Conservation (phyloP, 805 yeast genomes). For the Brettanomyces nanus region DNA sequence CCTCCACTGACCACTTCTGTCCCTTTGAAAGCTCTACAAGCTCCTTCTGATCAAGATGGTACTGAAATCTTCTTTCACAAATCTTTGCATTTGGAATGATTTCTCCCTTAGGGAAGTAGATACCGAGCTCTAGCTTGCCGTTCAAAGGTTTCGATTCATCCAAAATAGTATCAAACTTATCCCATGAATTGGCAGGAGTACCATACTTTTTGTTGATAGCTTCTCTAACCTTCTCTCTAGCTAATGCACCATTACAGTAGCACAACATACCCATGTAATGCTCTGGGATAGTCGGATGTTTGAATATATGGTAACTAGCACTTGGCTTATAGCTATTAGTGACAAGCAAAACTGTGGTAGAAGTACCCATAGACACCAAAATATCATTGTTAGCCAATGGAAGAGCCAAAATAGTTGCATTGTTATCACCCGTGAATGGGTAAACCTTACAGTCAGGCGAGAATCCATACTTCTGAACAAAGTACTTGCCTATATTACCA, state of each 20-base stretch:
- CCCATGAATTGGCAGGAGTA: constrained; percentile 41
- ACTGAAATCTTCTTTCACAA: constrained; percentile 46
- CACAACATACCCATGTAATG: constrained; percentile 94
- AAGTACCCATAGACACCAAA: constrained; percentile 78
- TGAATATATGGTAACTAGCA: constrained; percentile 75
- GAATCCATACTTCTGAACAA: constrained; percentile 58
- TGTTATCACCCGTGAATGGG: constrained; percentile 85
- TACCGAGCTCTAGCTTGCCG: constrained; percentile 47
- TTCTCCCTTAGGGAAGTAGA: constrained; percentile 85
- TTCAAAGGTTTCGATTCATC: constrained; percentile 26
- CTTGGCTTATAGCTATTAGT: constrained; percentile 75
- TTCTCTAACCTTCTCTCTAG: constrained; percentile 72
- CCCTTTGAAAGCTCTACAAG: constrained; percentile 25
- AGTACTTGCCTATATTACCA: constrained; percentile 53
- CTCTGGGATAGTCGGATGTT: constrained; percentile 71
- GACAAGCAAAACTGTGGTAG: constrained; percentile 80
- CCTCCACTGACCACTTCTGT: constrained; percentile 39
- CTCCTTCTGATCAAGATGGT: constrained; percentile 25
- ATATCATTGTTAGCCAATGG: constrained; percentile 73
- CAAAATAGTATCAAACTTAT: constrained; percentile 48
- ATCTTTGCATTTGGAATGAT: constrained; percentile 77
- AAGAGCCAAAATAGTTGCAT: constrained; percentile 78
- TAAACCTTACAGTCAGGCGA: constrained; percentile 46
- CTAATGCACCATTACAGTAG: constrained; percentile 84
- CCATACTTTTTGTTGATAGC: constrained; percentile 39